Conservation (phyloP, 305 asterid genomes). For the Striga hermonthica region DNA sequence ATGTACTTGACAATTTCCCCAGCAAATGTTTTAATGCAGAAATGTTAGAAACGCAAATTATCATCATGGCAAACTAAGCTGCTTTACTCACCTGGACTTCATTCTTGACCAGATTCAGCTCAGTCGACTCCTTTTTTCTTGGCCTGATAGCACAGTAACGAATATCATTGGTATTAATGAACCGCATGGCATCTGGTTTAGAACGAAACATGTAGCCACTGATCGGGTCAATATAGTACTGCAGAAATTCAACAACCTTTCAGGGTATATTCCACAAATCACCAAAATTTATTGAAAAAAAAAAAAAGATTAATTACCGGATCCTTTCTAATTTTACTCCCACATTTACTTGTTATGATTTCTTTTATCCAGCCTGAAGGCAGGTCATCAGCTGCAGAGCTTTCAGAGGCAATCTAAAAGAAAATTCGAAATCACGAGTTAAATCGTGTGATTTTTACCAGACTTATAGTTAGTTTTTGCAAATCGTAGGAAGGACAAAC, state of each 20-base stretch:
- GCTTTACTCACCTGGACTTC: conserved; percentile 38
- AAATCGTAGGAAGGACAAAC: conserved; percentile 33
- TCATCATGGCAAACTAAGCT: conserved; percentile 22
- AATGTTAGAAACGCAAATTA: too few relatives aligned
- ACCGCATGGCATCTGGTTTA: conserved; percentile 44
- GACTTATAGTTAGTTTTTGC: conserved; percentile 12
- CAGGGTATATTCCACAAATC: conserved; percentile 23
- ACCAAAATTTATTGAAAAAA: neutral
- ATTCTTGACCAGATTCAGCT: conserved; percentile 26
- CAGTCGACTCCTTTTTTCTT: conserved; percentile 32
- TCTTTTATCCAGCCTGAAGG: conserved; percentile 76
- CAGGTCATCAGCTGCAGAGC: conserved; percentile 39
- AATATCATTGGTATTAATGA: conserved; percentile 42
- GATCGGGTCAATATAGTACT: conserved; percentile 57
- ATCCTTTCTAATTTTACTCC: conserved; percentile 41
- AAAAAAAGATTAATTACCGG: conserved; percentile 42
- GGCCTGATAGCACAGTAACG: conserved; percentile 36
- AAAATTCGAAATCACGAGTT: conserved; percentile 30
- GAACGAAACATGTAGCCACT: conserved; percentile 43
- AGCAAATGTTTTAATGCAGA: neutral
- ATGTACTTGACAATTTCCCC: too few relatives aligned
- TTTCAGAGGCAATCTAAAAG: conserved; percentile 44
- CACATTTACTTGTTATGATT: conserved; percentile 41
- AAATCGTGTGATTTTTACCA: conserved; percentile 18
- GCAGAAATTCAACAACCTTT: conserved; percentile 30